Base-by-base conservation (phyloP, 306 rosid species). In the Cajanus cajan region DNA sequence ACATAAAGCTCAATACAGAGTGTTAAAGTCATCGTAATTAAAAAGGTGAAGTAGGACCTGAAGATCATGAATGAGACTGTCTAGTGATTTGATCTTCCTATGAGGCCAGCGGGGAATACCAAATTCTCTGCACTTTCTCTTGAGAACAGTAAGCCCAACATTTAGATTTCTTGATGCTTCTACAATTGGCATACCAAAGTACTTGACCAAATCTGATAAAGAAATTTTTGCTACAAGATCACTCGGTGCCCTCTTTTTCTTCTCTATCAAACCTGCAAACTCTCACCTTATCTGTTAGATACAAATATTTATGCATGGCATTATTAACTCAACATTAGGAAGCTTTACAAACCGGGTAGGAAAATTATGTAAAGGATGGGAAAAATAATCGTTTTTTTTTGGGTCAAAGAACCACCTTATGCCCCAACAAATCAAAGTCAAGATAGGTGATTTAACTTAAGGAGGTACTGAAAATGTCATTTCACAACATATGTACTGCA, bases 31-130 rank as follows among this genome's bases (percentile, higher is more conserved):
- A 41, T 76, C 47, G 66, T 19, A 45, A 24, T 22, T 24, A 37
- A 74, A 58, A 78, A 39, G 51, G 67, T 64, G 11, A 18, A 62
- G 55, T 54, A 76, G 45, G 71, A 92, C 98, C 97, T 94, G 94
- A 76, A 94, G 97, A 87, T 88, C 93, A 51, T 80, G 90, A 68
- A 94, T 94, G 88, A 94, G 97, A 86, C 88, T 61, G 76, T 90
- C 97, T 13, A 94, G 93, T 11, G 98, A 94, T 86, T 90, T 94
- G 71, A 94, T 90, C 85, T 94, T 94, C 85, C 98, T 88, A 81
- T 94, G 98, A 45, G 97, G 98, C 96, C 98, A 94, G 68, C 98
- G 94, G 36, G 91, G 92, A 78, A 94, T 94, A 37, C 98, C 97
- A 11, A 90, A 88, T 78, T 94, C 97, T 88, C 98, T 90, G 79